Evolutionary conservation across 202 grass and related monocot genomes (phyloP).

Genomic region (Bolboschoenoplectus hybrid): DNA sequence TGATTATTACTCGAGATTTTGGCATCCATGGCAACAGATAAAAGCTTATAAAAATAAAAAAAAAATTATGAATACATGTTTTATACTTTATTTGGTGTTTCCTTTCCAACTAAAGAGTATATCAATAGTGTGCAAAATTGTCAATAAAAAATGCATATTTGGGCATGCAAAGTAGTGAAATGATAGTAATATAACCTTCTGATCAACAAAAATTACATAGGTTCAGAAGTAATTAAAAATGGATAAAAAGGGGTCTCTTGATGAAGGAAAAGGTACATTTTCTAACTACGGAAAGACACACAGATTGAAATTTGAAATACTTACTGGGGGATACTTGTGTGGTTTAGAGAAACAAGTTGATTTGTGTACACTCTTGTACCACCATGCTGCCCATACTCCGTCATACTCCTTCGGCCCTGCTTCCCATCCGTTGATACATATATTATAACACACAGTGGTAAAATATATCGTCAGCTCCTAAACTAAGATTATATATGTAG

Average conservation of each 20-base stretch:
- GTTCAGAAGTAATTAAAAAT: neutral
- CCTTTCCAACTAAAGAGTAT: neutral
- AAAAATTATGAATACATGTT: neutral
- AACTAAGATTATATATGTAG: neutral
- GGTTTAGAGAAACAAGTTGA: conserved; percentile 66
- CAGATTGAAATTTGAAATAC: neutral
- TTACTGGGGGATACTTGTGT: conserved; percentile 54
- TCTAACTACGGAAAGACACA: neutral
- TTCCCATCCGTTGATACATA: conserved; percentile 68
- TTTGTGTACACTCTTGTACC: conserved; percentile 86
- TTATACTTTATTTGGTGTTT: neutral
- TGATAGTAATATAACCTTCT: neutral
- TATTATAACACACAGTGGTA: neutral
- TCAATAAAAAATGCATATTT: conserved; percentile 13
- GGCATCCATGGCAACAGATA: neutral
- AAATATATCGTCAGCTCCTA: neutral
- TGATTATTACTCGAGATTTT: neutral
- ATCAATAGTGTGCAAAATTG: neutral
- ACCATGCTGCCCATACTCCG: conserved; percentile 95
- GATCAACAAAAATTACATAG: neutral
- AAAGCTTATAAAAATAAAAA: neutral
- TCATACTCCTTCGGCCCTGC: conserved; percentile 72
- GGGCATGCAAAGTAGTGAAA: neutral
- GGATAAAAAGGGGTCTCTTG: neutral
- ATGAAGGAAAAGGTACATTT: neutral